Evolutionary conservation across 2,329 filamentous ascomycete species (phyloP), one percentile per base, ranked within the genome.

Genomic region (Penicillium sp.): DNA sequence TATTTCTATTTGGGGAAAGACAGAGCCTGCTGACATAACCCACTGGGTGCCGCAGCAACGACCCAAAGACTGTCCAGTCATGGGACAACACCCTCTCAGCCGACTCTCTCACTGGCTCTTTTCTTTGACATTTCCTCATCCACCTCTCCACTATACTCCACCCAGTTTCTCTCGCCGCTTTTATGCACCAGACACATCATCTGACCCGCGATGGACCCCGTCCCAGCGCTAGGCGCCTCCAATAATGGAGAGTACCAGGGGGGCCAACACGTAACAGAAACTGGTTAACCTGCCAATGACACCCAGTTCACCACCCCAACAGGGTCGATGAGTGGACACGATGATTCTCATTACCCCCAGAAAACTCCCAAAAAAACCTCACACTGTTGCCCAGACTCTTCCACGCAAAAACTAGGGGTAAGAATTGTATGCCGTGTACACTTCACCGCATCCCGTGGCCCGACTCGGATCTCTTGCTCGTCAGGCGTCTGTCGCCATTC

Each of bases 251-350:
- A 31, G 42, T 14, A 9, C 42, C 42, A 45, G 42, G 42, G 42
- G 42, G 42, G 42, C 26, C 42, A 45, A 67, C 62, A 73, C 71
- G 71, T 74, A 75, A 75, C 58, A 70, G 67, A 74, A 74, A 73
- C 62, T 51, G 34, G n/a, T 13, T 4, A 1, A 1, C 2, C 18
- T 45, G 37, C 71, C 71, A 75, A 73, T 74, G 23, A 45, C 23
- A 45, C 28, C 26, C 18, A 31, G 28, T 7, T 2, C 42, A 62
- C 24, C 47, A 14, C 21, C 31, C 11, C 44, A 63, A 60, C 52
- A 53, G 55, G 57, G 31, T 48, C 47, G 52, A 31, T 26, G 16
- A 45, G 42, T 45, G 42, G 42, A 45, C 42, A 31, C 40, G 47
- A 51, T 42, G 59, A 59, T 71, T 71, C 70, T 55, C 59, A 62